phyloP scores from a whole-genome alignment of 768 basidiomycete genomes.

The Phanerochaete carnosa region DNA sequence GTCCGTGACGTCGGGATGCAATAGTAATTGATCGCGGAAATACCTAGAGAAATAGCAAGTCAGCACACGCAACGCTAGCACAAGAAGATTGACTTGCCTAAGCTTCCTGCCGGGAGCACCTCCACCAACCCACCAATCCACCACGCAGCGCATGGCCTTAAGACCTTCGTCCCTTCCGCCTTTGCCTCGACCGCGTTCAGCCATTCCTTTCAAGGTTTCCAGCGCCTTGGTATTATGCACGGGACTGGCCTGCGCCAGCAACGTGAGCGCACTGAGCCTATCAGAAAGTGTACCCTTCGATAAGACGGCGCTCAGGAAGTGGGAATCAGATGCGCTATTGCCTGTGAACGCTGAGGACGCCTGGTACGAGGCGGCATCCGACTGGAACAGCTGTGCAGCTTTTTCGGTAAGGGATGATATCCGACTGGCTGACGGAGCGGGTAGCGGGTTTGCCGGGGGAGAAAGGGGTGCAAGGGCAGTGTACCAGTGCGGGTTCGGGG shows the following conservation, averaged over 20 bases:
- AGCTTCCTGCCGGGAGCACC: conserved; percentile 87
- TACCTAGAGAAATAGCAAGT: conserved; percentile 49
- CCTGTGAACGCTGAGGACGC: conserved; percentile 45
- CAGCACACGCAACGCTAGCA: background rate
- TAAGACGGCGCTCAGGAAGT: conserved; percentile 83
- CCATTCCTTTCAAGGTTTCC: conserved; percentile 71
- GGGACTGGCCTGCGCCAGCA: conserved; percentile 86
- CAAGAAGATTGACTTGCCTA: conserved; percentile 46
- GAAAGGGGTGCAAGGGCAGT: conserved; percentile 39
- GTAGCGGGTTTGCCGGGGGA: conserved; percentile 19
- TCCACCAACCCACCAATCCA: conserved; percentile 98
- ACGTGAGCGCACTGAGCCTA: conserved; percentile 83
- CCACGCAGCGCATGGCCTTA: conserved; percentile 85
- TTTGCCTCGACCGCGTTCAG: conserved; percentile 74
- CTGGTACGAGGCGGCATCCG: conserved; percentile 44
- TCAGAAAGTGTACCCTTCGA: conserved; percentile 89
- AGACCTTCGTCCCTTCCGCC: conserved; percentile 92
- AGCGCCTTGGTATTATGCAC: conserved; percentile 81
- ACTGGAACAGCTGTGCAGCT: conserved; percentile 45
- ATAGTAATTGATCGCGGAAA: conserved; percentile 83
- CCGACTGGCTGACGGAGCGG: conserved; percentile 39
- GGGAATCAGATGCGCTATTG: conserved; percentile 58
- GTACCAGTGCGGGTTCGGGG: conserved; percentile 54
- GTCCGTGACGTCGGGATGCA: conserved; percentile 62
- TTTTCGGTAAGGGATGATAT: conserved; percentile 42